These are phyloP conservation scores for Cladophialophora carrionii DNA, from an alignment of 2,329 filamentous ascomycete genomes.

Conservation along the genomic window DNA sequence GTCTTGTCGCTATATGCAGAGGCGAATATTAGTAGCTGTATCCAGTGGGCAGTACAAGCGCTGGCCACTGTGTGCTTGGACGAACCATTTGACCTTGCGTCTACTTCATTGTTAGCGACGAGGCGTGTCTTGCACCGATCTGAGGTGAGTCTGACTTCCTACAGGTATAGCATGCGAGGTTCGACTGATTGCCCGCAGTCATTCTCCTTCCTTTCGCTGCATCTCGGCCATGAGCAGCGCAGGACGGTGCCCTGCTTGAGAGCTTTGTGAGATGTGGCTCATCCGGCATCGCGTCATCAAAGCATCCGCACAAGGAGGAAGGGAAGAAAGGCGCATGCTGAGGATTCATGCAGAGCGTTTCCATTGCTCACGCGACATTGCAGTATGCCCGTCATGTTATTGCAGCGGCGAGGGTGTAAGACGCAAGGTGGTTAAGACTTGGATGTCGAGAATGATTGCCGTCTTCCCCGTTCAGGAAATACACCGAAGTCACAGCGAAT, in stretches of 20 bases:
- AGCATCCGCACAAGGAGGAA: constrained; percentile 5
- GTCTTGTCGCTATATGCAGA: constrained; percentile 10
- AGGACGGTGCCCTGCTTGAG: background rate
- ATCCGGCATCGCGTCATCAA: background rate
- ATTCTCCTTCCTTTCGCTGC: background rate
- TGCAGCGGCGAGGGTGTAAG: background rate
- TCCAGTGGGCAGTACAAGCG: background rate
- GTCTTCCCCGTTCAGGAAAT: constrained; percentile 7
- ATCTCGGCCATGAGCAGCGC: background rate
- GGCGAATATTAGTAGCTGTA: background rate
- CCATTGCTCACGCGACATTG: constrained; percentile 8
- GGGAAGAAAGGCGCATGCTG: constrained; percentile 10
- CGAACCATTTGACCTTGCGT: constrained; percentile 21
- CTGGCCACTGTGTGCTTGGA: background rate
- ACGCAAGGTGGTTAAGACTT: background rate
- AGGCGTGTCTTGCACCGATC: background rate
- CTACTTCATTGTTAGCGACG: constrained; percentile 9
- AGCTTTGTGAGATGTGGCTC: background rate
- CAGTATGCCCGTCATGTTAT: background rate
- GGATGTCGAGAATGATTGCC: background rate
- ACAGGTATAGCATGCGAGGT: constrained; percentile 12
- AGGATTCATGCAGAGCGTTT: constrained; percentile 14
- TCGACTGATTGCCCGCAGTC: constrained; percentile 11
- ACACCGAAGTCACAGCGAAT: constrained; percentile 15
- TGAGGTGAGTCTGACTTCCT: constrained; percentile 6